A percentile compares a stretch with the other conserved stretches of the same genome.
Evolutionary conservation across 345 rosid genomes (phyloP).

Genomic region (Pseudoturritis turrita): DNA sequence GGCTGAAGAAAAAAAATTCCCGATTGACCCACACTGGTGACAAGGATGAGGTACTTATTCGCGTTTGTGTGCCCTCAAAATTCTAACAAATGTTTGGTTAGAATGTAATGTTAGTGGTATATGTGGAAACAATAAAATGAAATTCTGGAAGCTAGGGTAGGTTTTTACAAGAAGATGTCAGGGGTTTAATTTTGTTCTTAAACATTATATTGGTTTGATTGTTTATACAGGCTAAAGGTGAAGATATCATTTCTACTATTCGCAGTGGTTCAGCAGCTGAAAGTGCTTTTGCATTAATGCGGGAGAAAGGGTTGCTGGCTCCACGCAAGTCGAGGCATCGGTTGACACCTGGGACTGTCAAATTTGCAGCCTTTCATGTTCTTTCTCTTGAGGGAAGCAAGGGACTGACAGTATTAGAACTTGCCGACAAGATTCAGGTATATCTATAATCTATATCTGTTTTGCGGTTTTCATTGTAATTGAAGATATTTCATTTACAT

Average conservation of each 20-base stretch:
- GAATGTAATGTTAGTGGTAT: background rate
- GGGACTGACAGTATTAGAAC: slow-evolving; percentile 86
- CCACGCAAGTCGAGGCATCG: slow-evolving; percentile 96
- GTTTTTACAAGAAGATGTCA: background rate
- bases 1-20: slow-evolving; percentile 52
- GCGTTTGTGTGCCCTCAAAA: background rate
- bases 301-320: slow-evolving; percentile 85
- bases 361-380: slow-evolving; percentile 99
- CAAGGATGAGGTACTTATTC: slow-evolving; percentile 56
- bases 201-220: slow-evolving; percentile 8
- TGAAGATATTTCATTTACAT: background rate
- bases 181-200: background rate
- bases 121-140: background rate
- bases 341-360: slow-evolving; percentile 98
- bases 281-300: slow-evolving; percentile 85
- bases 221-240: slow-evolving; percentile 66
- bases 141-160: background rate
- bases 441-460: slow-evolving; percentile 8
- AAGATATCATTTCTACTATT: slow-evolving; percentile 66
- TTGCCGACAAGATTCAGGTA: slow-evolving; percentile 99
- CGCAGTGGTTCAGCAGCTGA: slow-evolving; percentile 98
- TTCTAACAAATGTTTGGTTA: background rate
- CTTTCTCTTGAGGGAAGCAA: slow-evolving; percentile 95
- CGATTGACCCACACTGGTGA: slow-evolving; percentile 44
- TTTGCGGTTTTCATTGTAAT: background rate